Evolutionary conservation across 805 yeast species (phyloP).

Genomic region (Ogataea corticis): DNA sequence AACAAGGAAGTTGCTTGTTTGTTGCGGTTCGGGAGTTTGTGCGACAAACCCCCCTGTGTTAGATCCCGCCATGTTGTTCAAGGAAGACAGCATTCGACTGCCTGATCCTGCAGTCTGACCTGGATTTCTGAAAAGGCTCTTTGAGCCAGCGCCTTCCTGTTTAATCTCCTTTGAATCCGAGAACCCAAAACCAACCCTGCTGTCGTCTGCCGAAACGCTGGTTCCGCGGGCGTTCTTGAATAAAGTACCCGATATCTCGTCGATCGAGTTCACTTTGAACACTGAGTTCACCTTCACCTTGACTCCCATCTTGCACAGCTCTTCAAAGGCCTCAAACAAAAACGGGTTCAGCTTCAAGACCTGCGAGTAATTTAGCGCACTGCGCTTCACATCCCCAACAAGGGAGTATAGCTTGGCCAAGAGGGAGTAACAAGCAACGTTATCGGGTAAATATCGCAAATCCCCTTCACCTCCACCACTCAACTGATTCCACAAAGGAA

Average conservation of each 20-base stretch:
- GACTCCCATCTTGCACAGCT: slow-evolving; percentile 71
- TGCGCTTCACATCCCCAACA: slow-evolving; percentile 60
- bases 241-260: slow-evolving; percentile 21
- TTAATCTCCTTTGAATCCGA: slow-evolving; percentile 12
- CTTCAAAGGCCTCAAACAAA: slow-evolving; percentile 84
- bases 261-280: slow-evolving; percentile 37
- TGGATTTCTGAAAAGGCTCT: slow-evolving; percentile 10
- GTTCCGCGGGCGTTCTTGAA: slow-evolving; percentile 14
- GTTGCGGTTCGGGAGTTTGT: slow-evolving; percentile 30
- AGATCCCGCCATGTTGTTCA: slow-evolving; percentile 10
- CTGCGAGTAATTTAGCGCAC: slow-evolving; percentile 65
- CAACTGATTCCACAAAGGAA: slow-evolving; percentile 37
- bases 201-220: slow-evolving; percentile 9
- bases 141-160: slow-evolving; percentile 3
- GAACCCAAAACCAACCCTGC: slow-evolving; percentile 20
- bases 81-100: slow-evolving; percentile 3
- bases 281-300: slow-evolving; percentile 60
- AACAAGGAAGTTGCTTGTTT: slow-evolving; percentile 27
- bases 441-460: slow-evolving; percentile 51
- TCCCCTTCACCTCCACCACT: slow-evolving; percentile 6
- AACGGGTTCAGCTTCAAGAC: slow-evolving; percentile 76
- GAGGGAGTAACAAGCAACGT: slow-evolving; percentile 65
- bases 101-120: slow-evolving; percentile 5
- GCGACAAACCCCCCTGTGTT: slow-evolving; percentile 14
- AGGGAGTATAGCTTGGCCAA: slow-evolving; percentile 67